These are phyloP conservation scores for Alternaria arborescens DNA, from an alignment of 2,329 filamentous ascomycete species.

Conservation along the genomic window DNA sequence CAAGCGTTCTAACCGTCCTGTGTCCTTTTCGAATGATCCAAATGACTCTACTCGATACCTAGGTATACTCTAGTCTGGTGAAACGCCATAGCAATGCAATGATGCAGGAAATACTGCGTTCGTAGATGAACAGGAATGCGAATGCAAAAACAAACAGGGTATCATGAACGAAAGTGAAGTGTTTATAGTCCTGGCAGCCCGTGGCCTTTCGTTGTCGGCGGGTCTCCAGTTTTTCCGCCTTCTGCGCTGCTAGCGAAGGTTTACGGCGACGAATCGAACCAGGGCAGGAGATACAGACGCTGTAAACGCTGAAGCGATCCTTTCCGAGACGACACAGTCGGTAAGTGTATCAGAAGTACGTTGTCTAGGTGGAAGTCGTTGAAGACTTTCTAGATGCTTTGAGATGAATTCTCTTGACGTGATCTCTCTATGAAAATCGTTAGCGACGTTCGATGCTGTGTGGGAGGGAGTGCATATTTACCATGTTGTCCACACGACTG, in stretches of 20 bases:
- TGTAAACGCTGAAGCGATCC: background rate
- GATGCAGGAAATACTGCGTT: conserved; percentile 12
- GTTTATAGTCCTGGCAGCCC: conserved; percentile 21
- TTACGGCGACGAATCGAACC: background rate
- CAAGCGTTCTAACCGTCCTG: conserved; percentile 16
- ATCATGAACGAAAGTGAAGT: conserved; percentile 41
- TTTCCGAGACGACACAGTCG: background rate
- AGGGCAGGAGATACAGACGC: background rate
- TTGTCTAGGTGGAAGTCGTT: conserved; percentile 21
- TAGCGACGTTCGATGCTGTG: conserved; percentile 18
- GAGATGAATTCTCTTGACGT: conserved; percentile 53
- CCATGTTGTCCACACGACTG: conserved; percentile 70
- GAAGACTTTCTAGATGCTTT: conserved; percentile 45
- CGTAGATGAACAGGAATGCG: conserved; percentile 4
- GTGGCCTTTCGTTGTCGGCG: conserved; percentile 12
- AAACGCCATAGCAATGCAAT: conserved; percentile 36
- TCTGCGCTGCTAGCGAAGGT: background rate
- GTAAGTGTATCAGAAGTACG: background rate
- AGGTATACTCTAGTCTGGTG: conserved; percentile 18
- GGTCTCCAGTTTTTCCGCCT: background rate
- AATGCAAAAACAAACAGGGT: conserved; percentile 31
- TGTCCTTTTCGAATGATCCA: conserved; percentile 19
- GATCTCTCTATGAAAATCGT: conserved; percentile 45
- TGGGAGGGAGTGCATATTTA: conserved; percentile 37
- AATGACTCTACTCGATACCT: conserved; percentile 19